These are phyloP conservation scores for Clavispora carvajalis DNA, from an alignment of 805 yeast genomes.

Conservation along the genomic window DNA sequence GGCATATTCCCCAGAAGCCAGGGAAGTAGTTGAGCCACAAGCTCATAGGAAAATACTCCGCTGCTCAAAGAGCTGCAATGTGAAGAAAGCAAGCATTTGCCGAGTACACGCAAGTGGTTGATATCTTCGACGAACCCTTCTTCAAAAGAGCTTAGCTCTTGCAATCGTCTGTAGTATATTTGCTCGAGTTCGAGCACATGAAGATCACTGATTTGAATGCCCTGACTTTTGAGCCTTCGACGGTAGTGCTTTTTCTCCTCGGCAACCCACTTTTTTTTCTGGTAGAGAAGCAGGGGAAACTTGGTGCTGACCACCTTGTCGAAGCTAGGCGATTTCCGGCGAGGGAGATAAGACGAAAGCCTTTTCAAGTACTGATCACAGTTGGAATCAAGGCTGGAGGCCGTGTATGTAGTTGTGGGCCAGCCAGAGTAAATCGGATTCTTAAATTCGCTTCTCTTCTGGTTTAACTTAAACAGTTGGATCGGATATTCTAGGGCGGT, in stretches of 20 bases:
- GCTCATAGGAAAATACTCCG: background rate
- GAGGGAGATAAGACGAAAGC: background rate
- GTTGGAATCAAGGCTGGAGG: background rate
- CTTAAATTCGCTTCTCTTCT: conserved; percentile 7
- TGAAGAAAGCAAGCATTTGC: conserved; percentile 18
- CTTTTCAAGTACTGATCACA: background rate
- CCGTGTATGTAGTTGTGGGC: background rate
- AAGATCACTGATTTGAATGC: conserved; percentile 8
- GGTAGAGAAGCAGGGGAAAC: conserved; percentile 20
- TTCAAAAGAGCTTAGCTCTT: conserved; percentile 14
- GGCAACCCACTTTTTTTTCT: conserved; percentile 23
- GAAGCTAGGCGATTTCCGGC: background rate
- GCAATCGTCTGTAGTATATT: conserved; percentile 5
- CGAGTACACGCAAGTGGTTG: conserved; percentile 21
- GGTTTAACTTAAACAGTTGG: conserved; percentile 5
- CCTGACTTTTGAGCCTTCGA: conserved; percentile 10
- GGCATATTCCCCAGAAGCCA: conserved; percentile 28
- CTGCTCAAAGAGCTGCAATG: conserved; percentile 6
- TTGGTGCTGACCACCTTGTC: conserved; percentile 6
- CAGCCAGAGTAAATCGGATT: conserved; percentile 17
- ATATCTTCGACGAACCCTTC: conserved; percentile 14
- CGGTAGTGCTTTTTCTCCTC: conserved; percentile 14
- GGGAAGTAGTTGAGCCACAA: conserved; percentile 20
- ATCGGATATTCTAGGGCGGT: background rate
- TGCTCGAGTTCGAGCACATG: conserved; percentile 10